These are phyloP conservation scores for Papiliotrema flavescens DNA, from an alignment of 1,284 basidiomycete species.

Conservation along the genomic window DNA sequence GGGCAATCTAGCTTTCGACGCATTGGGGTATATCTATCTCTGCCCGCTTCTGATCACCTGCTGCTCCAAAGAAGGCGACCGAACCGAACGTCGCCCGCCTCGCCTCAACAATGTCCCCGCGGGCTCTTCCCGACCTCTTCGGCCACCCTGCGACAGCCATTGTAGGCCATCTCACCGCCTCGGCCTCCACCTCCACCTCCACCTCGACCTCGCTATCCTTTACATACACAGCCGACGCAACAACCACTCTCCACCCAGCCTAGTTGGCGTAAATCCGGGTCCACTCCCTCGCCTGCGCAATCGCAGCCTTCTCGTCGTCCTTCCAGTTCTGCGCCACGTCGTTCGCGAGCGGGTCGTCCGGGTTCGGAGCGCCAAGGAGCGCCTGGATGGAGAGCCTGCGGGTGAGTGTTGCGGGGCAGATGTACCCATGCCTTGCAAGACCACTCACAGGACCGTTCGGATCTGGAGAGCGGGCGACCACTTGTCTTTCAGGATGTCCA, in stretches of 20 bases:
- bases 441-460: constrained; percentile 73
- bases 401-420: neutral
- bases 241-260: neutral
- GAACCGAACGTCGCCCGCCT: no score
- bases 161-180: no score
- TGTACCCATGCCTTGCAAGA: neutral
- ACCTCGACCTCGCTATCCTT: neutral
- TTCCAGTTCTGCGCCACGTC: constrained; percentile 96
- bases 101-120: no score
- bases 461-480: constrained; percentile 99
- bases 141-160: no score
- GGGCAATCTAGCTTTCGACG: no score
- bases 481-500: constrained; percentile 99
- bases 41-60: no score
- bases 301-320: constrained; percentile 89
- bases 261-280: constrained; percentile 71
- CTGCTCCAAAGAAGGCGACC: no score
- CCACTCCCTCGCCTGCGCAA: constrained; percentile 86
- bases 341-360: constrained; percentile 94
- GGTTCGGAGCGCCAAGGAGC: constrained; percentile 90
- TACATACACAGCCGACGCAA: neutral
- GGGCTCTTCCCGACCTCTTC: no score
- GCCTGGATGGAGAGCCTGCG: constrained; percentile 82
- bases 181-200: no score
- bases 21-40: no score